These are phyloP conservation scores for Tylopilus rubrobrunneus DNA, from an alignment of 768 basidiomycete species.

Conservation along the genomic window DNA sequence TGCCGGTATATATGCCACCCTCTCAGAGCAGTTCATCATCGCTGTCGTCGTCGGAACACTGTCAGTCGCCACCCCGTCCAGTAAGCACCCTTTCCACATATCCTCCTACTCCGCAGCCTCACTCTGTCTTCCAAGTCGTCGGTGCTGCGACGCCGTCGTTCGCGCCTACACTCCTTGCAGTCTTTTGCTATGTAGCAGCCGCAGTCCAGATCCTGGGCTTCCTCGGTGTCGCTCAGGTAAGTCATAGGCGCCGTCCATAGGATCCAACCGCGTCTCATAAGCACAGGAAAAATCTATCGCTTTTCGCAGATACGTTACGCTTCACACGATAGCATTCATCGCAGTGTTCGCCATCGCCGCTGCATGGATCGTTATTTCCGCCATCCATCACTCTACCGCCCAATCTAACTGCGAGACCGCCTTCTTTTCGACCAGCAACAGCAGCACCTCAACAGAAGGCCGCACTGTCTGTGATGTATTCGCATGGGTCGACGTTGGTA, in stretches of 20 bases:
- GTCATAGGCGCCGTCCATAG: neutral
- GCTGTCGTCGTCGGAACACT: constrained; percentile 68
- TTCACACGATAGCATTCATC: constrained; percentile 53
- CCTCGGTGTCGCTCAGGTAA: constrained; percentile 74
- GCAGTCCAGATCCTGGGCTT: constrained; percentile 80
- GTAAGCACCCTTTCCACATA: constrained; percentile 42
- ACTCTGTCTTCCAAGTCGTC: constrained; percentile 54
- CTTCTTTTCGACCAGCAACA: constrained; percentile 45
- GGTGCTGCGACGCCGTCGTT: constrained; percentile 81
- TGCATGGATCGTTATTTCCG: constrained; percentile 80
- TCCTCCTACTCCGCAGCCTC: constrained; percentile 1
- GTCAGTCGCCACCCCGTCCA: constrained; percentile 71
- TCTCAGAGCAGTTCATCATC: constrained; percentile 72
- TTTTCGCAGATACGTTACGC: constrained; percentile 64
- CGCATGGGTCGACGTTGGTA: constrained; percentile 86
- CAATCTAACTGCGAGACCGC: constrained; percentile 57
- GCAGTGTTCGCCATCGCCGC: constrained; percentile 74
- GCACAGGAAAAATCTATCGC: constrained; percentile 60
- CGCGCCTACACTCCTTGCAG: constrained; percentile 68
- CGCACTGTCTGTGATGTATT: constrained; percentile 83
- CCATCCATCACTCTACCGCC: constrained; percentile 69
- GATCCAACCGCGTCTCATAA: constrained; percentile 3
- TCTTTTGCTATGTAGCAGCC: constrained; percentile 73
- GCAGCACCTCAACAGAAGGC: constrained; percentile 45
- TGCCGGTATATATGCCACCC: constrained; percentile 78